phyloP scores from a whole-genome alignment of 1,139 yeast genomes.

The Eremothecium coryli region DNA sequence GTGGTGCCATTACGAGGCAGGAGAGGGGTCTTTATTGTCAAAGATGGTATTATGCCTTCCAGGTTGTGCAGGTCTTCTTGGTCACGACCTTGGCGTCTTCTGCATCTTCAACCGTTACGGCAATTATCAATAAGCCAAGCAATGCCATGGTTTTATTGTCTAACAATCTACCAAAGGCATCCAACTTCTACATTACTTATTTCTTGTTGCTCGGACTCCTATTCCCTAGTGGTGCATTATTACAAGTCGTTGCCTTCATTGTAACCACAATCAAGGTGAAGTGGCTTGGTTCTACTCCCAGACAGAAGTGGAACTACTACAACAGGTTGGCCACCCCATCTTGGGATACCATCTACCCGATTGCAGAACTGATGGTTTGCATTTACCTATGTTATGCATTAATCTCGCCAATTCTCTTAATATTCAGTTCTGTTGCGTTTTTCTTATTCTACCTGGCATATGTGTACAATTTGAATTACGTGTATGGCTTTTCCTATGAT shows the following conservation, averaged over 20 bases:
- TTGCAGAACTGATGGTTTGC: conserved; percentile 59
- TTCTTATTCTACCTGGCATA: conserved; percentile 51
- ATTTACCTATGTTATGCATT: conserved; percentile 67
- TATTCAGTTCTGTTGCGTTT: conserved; percentile 56
- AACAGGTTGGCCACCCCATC: conserved; percentile 41
- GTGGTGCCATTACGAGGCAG: conserved; percentile 66
- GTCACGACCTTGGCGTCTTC: conserved; percentile 78
- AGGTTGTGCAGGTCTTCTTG: conserved; percentile 74
- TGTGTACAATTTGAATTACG: conserved; percentile 50
- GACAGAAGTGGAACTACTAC: conserved; percentile 49
- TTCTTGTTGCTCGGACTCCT: conserved; percentile 58
- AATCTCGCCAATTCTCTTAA: conserved; percentile 64
- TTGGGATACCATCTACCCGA: conserved; percentile 75
- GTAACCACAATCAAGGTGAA: conserved; percentile 35
- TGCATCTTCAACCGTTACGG: conserved; percentile 58
- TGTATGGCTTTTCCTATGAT: conserved; percentile 47
- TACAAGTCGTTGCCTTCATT: conserved; percentile 42
- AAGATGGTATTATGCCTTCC: conserved; percentile 80
- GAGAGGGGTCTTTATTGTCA: conserved; percentile 75
- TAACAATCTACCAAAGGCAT: conserved; percentile 54
- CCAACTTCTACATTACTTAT: conserved; percentile 67
- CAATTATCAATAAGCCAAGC: conserved; percentile 44
- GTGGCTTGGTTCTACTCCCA: conserved; percentile 50
- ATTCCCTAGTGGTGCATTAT: conserved; percentile 53
- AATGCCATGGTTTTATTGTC: conserved; percentile 50